phyloP scores from a whole-genome alignment of 2,329 filamentous ascomycete species.

The Alternaria tenuissima region DNA sequence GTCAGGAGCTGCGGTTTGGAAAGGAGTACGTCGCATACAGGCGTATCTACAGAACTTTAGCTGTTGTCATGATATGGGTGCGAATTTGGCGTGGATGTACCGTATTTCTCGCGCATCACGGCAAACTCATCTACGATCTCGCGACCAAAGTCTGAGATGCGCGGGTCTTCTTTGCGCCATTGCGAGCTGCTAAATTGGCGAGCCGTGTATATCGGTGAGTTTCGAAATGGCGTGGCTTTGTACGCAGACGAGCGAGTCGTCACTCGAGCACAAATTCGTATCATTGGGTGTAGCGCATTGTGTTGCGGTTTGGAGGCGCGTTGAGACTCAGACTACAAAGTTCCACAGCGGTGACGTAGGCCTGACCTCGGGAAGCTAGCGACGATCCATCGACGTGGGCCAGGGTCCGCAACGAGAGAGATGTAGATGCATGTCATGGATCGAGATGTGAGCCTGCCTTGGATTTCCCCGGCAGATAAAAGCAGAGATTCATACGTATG shows the following conservation, averaged over 20 bases:
- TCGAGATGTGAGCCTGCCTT: not conserved
- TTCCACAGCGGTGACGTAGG: conserved; percentile 36
- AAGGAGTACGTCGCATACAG: conserved; percentile 29
- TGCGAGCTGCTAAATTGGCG: conserved; percentile 35
- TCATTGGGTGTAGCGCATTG: conserved; percentile 41
- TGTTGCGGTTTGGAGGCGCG: conserved; percentile 10
- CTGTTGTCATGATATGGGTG: not conserved
- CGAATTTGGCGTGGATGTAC: conserved; percentile 42
- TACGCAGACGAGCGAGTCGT: conserved; percentile 31
- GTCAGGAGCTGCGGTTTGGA: conserved; percentile 42
- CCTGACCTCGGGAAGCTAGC: conserved; percentile 10
- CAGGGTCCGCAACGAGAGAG: conserved; percentile 9
- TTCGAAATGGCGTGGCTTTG: not conserved
- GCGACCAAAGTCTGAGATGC: conserved; percentile 60
- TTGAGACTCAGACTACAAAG: conserved; percentile 16
- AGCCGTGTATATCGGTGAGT: conserved; percentile 5
- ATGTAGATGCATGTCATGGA: not conserved
- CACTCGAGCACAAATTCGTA: conserved; percentile 40
- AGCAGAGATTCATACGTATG: not conserved
- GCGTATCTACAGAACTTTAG: conserved; percentile 42
- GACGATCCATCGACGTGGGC: not conserved
- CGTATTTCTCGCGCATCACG: conserved; percentile 64
- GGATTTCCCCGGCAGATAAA: not conserved
- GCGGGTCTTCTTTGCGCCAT: conserved; percentile 55
- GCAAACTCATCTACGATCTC: conserved; percentile 69